Evolutionary conservation across 225 moss, liverwort and hornwort species (phyloP).

Genomic region (Pseudoscleropodium purum): DNA sequence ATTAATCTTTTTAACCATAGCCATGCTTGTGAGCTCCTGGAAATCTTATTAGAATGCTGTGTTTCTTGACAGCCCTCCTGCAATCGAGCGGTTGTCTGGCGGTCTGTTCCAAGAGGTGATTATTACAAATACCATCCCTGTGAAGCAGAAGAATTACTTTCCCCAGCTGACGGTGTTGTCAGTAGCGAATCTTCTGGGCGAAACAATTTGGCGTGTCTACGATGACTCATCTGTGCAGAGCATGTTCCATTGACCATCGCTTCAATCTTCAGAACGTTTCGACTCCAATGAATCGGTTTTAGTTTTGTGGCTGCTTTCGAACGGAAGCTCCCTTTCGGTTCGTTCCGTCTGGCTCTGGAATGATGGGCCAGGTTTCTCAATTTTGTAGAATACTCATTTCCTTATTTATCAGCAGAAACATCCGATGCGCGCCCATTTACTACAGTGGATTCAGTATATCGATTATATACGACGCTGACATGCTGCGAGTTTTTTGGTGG

Average conservation of each 20-base stretch:
- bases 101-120: constrained; percentile 94
- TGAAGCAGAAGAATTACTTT: constrained; percentile 67
- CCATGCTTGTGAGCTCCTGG: background rate
- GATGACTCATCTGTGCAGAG: constrained; percentile 83
- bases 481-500: background rate
- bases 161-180: constrained; percentile 82
- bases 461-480: background rate
- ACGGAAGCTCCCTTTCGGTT: constrained; percentile 26
- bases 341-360: constrained; percentile 24
- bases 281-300: background rate
- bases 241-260: constrained; percentile 48
- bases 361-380: constrained; percentile 15
- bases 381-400: constrained; percentile 28
- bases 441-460: background rate
- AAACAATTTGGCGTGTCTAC: constrained; percentile 93
- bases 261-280: background rate
- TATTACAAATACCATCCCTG: constrained; percentile 73
- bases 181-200: constrained; percentile 87
- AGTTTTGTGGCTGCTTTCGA: constrained; percentile 20
- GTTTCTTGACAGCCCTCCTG: constrained; percentile 59
- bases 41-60: background rate
- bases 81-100: constrained; percentile 74
- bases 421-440: background rate
- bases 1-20: background rate
- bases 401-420: constrained; percentile 8